A percentile compares a stretch with the other conserved stretches of the same genome.
phyloP scores from a whole-genome alignment of 1,139 yeast species.

The Kodamaea sp. region DNA sequence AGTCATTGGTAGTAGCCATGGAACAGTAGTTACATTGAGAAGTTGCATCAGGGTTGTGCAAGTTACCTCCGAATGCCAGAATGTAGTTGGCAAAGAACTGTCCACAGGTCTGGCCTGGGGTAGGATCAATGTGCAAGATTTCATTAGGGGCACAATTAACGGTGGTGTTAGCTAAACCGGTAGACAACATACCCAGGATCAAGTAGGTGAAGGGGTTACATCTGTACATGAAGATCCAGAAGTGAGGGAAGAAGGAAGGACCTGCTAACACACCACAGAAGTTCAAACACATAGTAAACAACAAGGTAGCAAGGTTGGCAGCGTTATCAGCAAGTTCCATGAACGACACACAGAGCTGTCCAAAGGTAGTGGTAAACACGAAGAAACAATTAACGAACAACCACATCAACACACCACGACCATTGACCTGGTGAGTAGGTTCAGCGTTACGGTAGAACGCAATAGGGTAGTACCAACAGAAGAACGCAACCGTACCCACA shows the following conservation, averaged over 20 bases:
- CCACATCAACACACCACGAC: conserved; percentile 71
- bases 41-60: conserved; percentile 44
- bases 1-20: conserved; percentile 50
- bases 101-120: conserved; percentile 53
- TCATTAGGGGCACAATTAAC: conserved; percentile 53
- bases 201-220: conserved; percentile 69
- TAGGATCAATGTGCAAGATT: conserved; percentile 46
- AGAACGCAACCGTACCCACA: conserved; percentile 37
- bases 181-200: conserved; percentile 52
- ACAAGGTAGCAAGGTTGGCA: conserved; percentile 62
- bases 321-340: conserved; percentile 71
- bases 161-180: conserved; percentile 52
- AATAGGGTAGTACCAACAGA: conserved; percentile 46
- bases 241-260: conserved; percentile 49
- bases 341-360: conserved; percentile 64
- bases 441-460: conserved; percentile 38
- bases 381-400: conserved; percentile 55
- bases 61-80: conserved; percentile 48
- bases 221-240: conserved; percentile 62
- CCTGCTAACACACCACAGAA: conserved; percentile 84
- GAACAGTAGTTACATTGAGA: conserved; percentile 55
- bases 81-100: conserved; percentile 51
- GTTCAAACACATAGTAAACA: conserved; percentile 67
- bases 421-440: conserved; percentile 28
- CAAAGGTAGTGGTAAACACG: conserved; percentile 63